Evolutionary conservation across 2,329 filamentous ascomycete species (phyloP), one percentile per base, ranked within the genome.

Genomic region (Drechslerella dactyloides): DNA sequence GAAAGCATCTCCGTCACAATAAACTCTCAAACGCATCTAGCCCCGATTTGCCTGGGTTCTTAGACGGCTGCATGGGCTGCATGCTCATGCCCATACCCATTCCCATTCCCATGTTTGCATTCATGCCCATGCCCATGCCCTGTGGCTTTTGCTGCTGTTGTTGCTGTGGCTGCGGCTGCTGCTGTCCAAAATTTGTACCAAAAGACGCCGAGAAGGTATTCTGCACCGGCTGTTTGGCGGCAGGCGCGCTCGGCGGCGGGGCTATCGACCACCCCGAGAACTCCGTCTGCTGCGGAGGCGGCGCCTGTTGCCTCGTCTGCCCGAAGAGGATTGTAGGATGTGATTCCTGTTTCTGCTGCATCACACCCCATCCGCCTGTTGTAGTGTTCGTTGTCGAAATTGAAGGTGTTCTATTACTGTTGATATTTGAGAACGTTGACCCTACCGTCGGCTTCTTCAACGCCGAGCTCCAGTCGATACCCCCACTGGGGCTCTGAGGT

Each of bases 21-120:
- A 86, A 79, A 77, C 84, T 86, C 74, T 85, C 83, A 76, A 83
- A 86, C 70, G 83, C 84, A 77, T 85, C 84, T 66, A 86, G 76
- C 1, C 84, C 84, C 13, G 74, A 76, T 66, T 81, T 81, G 27
- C 50, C 57, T 30, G 54, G 56, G 1, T 69, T 73, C 0, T 75
- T 76, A 19, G 78, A 78, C 1, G 84, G 84, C 61, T 84, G 84
- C 30, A 87, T 78, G 1, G 78, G 86, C 70, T 87, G 83, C 1
- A 86, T 87, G 77, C 83, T 88, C 77, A 83, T 82, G 2, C 60
- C 60, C 61, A 62, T 66, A 21, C 50, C 37, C 55, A 65, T 56
- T 8, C 37, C 37, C 52, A 69, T 63, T 1, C 65, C 65, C 61
- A 65, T 57, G 1, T 89, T 86, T 1, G 86, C 88, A 13, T 83